Evolutionary conservation across 345 rosid genomes (phyloP).

Genomic region (rapeseed (Brassica napus)): Da-Ae NC_063442.1:4088501-4089000

Average conservation of each 20-base stretch:
- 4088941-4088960: constrained; percentile 8
- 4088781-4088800: constrained; percentile 7
- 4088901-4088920: background rate
- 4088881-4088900: background rate
- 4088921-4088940: background rate
- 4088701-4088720: background rate
- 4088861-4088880: background rate
- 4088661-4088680: background rate
- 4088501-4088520: background rate
- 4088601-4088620: background rate
- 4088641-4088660: background rate
- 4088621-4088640: background rate
- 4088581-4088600: background rate
- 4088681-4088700: background rate
- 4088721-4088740: background rate
- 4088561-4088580: background rate
- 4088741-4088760: background rate
- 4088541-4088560: background rate
- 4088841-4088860: background rate
- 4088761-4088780: background rate
- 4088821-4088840: background rate
- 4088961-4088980: background rate
- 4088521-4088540: background rate
- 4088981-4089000: background rate
- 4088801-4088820: background rate